Base-by-base conservation (phyloP, 2,329 filamentous ascomycete species). In the Microcyclospora tardicrescens region DNA sequence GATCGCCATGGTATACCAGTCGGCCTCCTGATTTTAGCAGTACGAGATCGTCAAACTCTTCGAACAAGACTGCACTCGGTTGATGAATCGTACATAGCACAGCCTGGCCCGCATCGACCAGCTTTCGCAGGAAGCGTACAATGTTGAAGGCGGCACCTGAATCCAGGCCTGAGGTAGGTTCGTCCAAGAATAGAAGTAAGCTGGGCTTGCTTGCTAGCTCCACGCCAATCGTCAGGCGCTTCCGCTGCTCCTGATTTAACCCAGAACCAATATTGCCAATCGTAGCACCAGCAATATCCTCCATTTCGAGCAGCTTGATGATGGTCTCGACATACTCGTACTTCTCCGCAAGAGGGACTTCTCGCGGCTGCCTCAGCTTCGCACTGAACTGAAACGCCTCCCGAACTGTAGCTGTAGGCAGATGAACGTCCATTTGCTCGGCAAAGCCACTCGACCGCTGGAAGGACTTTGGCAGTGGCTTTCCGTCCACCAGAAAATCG, bases 11-110 rank as follows among this genome's bases (percentile, higher is more conserved):
- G 64, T 93, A 93, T 36, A 93, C 83, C 34, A 81, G 83, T 39
- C 79, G 72, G 3, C 85, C 85, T 43, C 85, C 85, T 31, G 74
- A 72, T 60, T 89, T 77, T 2, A 93, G 70, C 2, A 93, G 69
- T 5, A 93, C 65, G 2, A 94, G 70, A 10, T 84, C 74, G 56
- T 93, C 85, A 48, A 93, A 94, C 59, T 86, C 81, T 59, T 91
- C 83, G 50, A 94, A 93, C 0, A 93, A 69, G 0, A 83, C 78
- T 12, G 83, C 82, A 48, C 86, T 89, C 1, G 86, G 85, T 57
- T 93, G 86, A 58, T 93, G 86, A 46, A 93, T 93, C 0, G 86
- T 93, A 63, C 84, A 93, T 3, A 93, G 71, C 49, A 93, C 85
- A 9, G 85, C 85, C 56, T 93, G 86, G 2, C 85, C 86, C 2